Conservation (phyloP, 441 rosid genomes). For the Brassica balearica region DNA sequence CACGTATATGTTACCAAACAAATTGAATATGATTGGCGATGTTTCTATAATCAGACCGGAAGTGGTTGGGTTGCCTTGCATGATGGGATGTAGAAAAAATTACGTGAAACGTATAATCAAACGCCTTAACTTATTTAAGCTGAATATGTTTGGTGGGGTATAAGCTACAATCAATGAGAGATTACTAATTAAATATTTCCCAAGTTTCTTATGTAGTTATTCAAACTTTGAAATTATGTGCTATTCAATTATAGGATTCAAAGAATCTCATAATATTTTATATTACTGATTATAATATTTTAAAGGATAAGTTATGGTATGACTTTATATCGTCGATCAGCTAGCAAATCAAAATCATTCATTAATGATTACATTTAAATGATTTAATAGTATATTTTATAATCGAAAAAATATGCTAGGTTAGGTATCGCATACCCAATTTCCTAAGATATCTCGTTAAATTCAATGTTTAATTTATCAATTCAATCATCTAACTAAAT, state of each 20-base stretch:
- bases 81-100: background rate
- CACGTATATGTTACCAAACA: background rate
- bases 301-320: constrained; percentile 1
- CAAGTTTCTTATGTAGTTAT: background rate
- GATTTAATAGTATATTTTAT: background rate
- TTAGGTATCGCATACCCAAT: background rate
- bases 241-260: background rate
- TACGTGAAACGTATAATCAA: background rate
- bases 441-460: background rate
- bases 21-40: background rate
- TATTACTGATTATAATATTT: background rate
- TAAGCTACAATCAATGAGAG: background rate
- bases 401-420: background rate
- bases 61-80: constrained; percentile 3
- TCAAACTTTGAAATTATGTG: background rate
- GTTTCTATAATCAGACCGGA: background rate
- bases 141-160: background rate
- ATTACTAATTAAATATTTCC: background rate
- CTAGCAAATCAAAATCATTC: constrained; percentile 3
- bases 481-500: too few relatives aligned
- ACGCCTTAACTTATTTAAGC: background rate
- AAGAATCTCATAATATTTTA: constrained; percentile 12
- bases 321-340: background rate
- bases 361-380: background rate
- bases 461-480: background rate